Percentiles rank a stretch among this genome's conserved stretches.
Evolutionary conservation across 116 monocot species (phyloP).

Genomic region (Iris pallida): DNA sequence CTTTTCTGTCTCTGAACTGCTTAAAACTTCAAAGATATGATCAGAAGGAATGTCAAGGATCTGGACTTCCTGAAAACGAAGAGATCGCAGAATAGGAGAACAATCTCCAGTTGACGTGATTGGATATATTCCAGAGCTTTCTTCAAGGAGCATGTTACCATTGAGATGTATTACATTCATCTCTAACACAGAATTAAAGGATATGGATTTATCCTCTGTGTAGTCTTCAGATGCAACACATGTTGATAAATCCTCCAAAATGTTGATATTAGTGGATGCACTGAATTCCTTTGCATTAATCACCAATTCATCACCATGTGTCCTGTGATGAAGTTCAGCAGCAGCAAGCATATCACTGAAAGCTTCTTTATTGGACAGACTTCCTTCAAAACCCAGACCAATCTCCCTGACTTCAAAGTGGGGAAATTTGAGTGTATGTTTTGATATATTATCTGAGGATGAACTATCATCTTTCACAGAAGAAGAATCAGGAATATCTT

Average conservation of each 20-base stretch:
- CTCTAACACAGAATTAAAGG: constrained; percentile 48
- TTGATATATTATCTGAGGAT: constrained; percentile 6
- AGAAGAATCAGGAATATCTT: constrained; percentile 29
- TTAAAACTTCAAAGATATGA: constrained; percentile 35
- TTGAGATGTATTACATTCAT: constrained; percentile 50
- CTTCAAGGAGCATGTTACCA: constrained; percentile 37
- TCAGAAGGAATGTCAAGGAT: constrained; percentile 48
- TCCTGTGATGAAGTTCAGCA: constrained; percentile 19
- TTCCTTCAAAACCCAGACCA: constrained; percentile 31
- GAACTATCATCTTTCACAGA: constrained; percentile 22
- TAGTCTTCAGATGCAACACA: constrained; percentile 20
- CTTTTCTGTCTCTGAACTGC: constrained; percentile 18
- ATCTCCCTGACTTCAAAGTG: constrained; percentile 58
- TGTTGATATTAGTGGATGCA: constrained; percentile 17
- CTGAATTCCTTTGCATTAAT: constrained; percentile 38
- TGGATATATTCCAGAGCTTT: constrained; percentile 39
- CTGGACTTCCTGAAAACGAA: constrained; percentile 62
- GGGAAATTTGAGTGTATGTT: constrained; percentile 24
- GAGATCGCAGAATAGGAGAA: constrained; percentile 40
- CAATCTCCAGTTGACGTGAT: constrained; percentile 33
- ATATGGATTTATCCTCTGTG: constrained; percentile 21
- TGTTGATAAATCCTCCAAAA: constrained; percentile 32
- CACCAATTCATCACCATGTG: constrained; percentile 21
- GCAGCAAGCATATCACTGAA: constrained; percentile 36
- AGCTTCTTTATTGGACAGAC: constrained; percentile 22